Percentiles rank a stretch among this genome's conserved stretches.
Conservation (phyloP, 176 grass and related monocot genomes). For the Carex cristatella region DNA sequence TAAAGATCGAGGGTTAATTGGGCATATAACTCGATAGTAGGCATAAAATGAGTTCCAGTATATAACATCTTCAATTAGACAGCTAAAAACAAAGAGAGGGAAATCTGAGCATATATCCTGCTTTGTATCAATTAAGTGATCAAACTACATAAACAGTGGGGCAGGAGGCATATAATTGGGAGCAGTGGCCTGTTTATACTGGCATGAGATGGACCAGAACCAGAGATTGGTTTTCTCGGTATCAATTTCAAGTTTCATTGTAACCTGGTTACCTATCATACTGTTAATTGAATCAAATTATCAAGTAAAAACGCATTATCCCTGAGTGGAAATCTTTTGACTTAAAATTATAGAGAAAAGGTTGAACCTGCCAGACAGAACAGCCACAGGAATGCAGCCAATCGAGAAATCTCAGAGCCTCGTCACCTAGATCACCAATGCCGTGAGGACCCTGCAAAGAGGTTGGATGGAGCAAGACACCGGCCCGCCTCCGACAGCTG, state of each 20-base stretch:
- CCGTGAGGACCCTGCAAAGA: constrained; percentile 63
- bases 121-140: neutral
- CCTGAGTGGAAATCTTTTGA: neutral
- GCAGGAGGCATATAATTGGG: neutral
- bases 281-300: neutral
- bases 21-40: neutral
- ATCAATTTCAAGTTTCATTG: neutral
- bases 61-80: neutral
- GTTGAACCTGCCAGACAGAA: constrained; percentile 74
- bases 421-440: constrained; percentile 72
- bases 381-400: constrained; percentile 70
- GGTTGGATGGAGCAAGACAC: constrained; percentile 71
- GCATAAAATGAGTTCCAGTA: neutral
- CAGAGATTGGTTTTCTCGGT: neutral
- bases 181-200: neutral
- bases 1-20: neutral
- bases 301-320: neutral
- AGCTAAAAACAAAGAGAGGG: neutral
- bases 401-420: constrained; percentile 56
- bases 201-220: neutral
- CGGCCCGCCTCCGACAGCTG: constrained; percentile 45
- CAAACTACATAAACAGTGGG: neutral
- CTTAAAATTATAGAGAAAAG: neutral
- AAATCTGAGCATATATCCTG: neutral
- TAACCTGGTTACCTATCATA: neutral